Base-by-base conservation (phyloP, 129 eudicot species). In the Flaveria robusta region DNA sequence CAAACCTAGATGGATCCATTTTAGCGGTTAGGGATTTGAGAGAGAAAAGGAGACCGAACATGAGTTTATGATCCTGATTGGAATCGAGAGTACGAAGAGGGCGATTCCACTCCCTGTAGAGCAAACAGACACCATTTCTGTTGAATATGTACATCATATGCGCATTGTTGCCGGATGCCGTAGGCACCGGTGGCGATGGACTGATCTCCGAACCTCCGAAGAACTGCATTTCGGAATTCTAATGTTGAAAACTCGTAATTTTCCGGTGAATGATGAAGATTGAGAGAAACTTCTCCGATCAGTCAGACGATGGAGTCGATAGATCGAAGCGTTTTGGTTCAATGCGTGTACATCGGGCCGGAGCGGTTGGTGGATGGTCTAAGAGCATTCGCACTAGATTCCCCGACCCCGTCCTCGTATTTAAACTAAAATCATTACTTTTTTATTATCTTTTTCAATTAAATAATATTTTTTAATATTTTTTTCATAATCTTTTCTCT, bases 71-170 rank as follows among this genome's bases (percentile, higher is more conserved):
- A 74, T 95, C 99, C 74, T 95, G 99, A 59, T 86, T 94, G 24
- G 91, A 49, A 69, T 82, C 83, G 26, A 93, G 89, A 59, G 98
- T 93, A 41, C 86, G 93, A 66, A 90, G 97, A 7, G 97, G 96
- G 1, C 98, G 98, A 76, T 93, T 90, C 97, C 98, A 93, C 73
- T 93, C 98, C 83, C 97, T 87, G 86, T 93, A 93, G 51, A 93
- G 96, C 82, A 93, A 77, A 75, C 98, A 95, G 15, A 91, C 74
- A 3, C 99, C 99, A 23, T 95, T 95, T 34, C 99, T 80, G 72
- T 95, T 91, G 89, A 95, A 95, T 0, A 95, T 76, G 72, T 95
- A 95, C 66, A 95, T 81, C 99, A 89, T 91, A 41, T 95, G 90
- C 19, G 89, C 99, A 81, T 89, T 89, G 84, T 95, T 95, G 56